A percentile compares a stretch with the other conserved stretches of the same genome.
Evolutionary conservation across 2,329 filamentous ascomycete genomes (phyloP).

Genomic region (Raffaelea albimanens): DNA sequence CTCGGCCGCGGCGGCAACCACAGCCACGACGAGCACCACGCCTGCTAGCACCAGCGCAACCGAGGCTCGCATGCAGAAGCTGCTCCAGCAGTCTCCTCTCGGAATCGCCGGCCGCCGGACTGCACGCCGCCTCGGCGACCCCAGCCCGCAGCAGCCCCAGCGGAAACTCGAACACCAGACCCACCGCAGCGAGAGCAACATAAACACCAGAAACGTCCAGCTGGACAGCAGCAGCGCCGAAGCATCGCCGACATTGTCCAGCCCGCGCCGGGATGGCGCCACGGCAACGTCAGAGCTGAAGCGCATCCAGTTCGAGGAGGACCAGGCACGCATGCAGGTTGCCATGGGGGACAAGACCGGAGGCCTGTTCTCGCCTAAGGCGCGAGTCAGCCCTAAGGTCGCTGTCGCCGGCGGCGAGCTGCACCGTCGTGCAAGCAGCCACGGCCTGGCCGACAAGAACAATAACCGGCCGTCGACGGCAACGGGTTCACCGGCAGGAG

Average conservation of each 20-base stretch:
- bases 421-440: conserved; percentile 25
- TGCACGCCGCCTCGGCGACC: conserved; percentile 11
- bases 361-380: conserved; percentile 25
- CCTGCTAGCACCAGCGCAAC: conserved; percentile 3
- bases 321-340: conserved; percentile 16
- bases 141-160: neutral
- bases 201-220: neutral
- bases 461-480: conserved; percentile 9
- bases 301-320: conserved; percentile 17
- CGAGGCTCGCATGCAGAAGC: conserved; percentile 14
- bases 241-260: neutral
- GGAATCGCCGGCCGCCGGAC: conserved; percentile 14
- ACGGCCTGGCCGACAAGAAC: conserved; percentile 19
- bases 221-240: neutral
- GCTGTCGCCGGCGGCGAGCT: conserved; percentile 25
- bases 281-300: neutral
- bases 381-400: conserved; percentile 23
- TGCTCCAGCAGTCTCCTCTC: conserved; percentile 16
- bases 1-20: neutral
- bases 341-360: conserved; percentile 15
- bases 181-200: neutral
- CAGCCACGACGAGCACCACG: neutral
- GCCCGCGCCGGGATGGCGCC: neutral
- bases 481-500: conserved; percentile 10
- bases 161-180: neutral